Evolutionary conservation across 139 green algal genomes (phyloP), one percentile per base, ranked within the genome.

Genomic region (Pleodorina starrii): DNA sequence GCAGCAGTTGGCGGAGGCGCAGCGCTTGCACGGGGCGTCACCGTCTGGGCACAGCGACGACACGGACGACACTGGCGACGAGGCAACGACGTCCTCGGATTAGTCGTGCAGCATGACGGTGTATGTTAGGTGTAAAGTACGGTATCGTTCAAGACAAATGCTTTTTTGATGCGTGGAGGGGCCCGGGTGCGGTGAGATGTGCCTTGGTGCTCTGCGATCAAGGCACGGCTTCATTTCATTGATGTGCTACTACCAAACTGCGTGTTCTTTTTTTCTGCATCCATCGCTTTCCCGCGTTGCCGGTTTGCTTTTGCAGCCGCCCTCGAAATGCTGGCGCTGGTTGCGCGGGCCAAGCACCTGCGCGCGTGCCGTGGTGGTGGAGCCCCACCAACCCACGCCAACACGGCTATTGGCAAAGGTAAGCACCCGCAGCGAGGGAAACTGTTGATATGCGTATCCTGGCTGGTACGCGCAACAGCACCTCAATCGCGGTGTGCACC

Each of bases 381-480:
- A 71, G 76, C 17, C 6, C 48, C 38, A n/a, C 76, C 48, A 59
- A n/a, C 76, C 21, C 1, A 11, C 48, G 32, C 32, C 48, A 69
- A 69, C 32, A 1, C 19, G 76, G 76, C 76, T 54, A 2, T 25
- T 11, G 7, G 76, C 42, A 10, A 69, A 84, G 76, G 76, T 84
- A 84, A 84, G 76, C 76, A 84, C 76, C 76, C 76, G 76, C 76
- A 25, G n/a, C n/a, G 76, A 84, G 76, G 35, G 48, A 44, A 43
- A n/a, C 76, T 69, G 76, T 84, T 84, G 76, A 84, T 9, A 66
- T n/a, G 48, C 48, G 76, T 84, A 84, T 84, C 76, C 76, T 84
- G 76, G 76, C 32, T 84, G 76, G 48, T 84, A 84, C 76, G 76
- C 76, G 76, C 76, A 84, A 84, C 76, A 54, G 48, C 32, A 19